Base-by-base conservation (phyloP, 352 stramenopile species). In the Phytophthora sojae region DNA sequence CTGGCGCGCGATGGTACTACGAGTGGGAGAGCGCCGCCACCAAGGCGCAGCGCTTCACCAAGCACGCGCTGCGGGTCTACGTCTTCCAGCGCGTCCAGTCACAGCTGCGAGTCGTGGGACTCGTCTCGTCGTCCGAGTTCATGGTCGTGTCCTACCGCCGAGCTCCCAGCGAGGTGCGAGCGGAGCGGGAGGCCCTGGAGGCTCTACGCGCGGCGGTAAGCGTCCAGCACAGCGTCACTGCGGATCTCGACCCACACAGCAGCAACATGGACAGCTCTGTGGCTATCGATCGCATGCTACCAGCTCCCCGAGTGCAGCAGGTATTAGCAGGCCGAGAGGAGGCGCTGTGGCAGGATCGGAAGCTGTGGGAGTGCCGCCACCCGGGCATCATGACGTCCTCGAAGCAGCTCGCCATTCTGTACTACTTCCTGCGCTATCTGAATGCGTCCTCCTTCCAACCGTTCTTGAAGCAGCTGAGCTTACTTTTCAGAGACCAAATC, bases 91-190 rank as follows among this genome's bases (percentile, higher is more conserved):
- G 61, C 2, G 23, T 61, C 3, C 55, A 71, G 51, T 53, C 62
- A 0, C 58, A 77, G 32, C 60, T 92, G 12, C 84, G 75, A 0
- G 69, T 89, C 9, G 75, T 89, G 11, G 73, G 72, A 0, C n/a
- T 86, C 15, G 60, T 79, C 17, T 72, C 79, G 3, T 92, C 84
- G 4, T 68, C 69, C 5, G 66, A 85, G 51, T 92, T 92, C 47
- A 88, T 87, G 71, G 80, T 92, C 54, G 76, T 92, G 23, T 92
- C 84, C 2, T 92, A 90, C 63, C 82, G 84, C 1, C 82, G 84
- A 11, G 82, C 84, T 19, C 75, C 81, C 6, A 81, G 42, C 45
- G 81, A 89, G 50, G 67, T 85, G 25, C 72, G 68, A 6, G 67
- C 68, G 0, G 80, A 87, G n/a, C 79, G 72, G 6, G 73, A 83